Evolutionary conservation across 352 stramenopile genomes (phyloP), one percentile per base, ranked within the genome.

Genomic region (Peronosclerospora sorghi): DNA sequence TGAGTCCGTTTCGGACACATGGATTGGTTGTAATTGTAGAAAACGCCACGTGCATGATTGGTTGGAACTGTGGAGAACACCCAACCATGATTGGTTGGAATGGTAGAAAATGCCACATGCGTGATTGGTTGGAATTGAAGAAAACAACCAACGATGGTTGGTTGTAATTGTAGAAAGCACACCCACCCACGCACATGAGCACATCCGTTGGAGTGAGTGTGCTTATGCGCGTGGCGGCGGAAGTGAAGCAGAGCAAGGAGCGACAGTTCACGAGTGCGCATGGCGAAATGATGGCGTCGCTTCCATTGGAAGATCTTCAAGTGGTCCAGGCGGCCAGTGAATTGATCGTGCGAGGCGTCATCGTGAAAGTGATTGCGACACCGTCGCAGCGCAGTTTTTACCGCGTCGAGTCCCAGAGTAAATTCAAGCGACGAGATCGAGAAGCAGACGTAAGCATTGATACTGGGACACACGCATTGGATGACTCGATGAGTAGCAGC

Each of bases 331-430:
- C 49, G 10, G 70, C 69, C n/a, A 83, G 65, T 32, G 62, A 74
- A 42, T 51, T 85, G 29, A 60, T 81, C 45, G 59, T 62, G n/a
- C 54, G 58, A 28, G 30, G 45, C 13, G 40, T 71, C 8, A 65
- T 85, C 2, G 62, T 68, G n/a, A 65, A 62, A 15, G 54, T 83
- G 24, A 65, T 43, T 4, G 65, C 70, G 14, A 46, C 59, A 45
- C 73, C 73, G 13, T 80, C 63, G 8, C 35, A 50, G 26, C 65
- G 70, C 32, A 41, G 15, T 12, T 86, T 86, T 56, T 86, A 70
- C 56, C 73, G 73, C 26, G 68, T 86, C 13, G 63, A 77, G 19
- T 86, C 73, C 27, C 63, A 82, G n/a, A 73, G 63, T 24, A 74
- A 71, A 8, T 85, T 72, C 54, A 62, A 62, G 8, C 35, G 45